Evolutionary conservation across 805 yeast species (phyloP).

Genomic region (Candida yuanshanica): DNA sequence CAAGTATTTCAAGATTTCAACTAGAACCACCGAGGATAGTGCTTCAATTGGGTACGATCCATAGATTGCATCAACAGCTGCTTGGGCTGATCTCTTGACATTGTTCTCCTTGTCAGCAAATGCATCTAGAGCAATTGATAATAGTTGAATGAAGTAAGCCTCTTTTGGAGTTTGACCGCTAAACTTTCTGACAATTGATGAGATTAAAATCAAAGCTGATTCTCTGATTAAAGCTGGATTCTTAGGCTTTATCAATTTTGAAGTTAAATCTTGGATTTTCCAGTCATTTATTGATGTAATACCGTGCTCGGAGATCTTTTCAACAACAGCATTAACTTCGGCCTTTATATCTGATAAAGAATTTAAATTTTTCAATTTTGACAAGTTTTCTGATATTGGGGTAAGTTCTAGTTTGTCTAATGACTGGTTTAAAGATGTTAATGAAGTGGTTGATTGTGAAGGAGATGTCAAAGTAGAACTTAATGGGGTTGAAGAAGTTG

Average conservation of each 20-base stretch:
- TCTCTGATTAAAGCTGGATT: slow-evolving; percentile 73
- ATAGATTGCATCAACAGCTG: slow-evolving; percentile 64
- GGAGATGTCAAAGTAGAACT: slow-evolving; percentile 29
- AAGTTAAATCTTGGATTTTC: slow-evolving; percentile 57
- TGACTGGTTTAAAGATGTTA: slow-evolving; percentile 67
- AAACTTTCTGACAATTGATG: slow-evolving; percentile 53
- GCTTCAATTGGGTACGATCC: slow-evolving; percentile 75
- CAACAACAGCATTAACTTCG: slow-evolving; percentile 37
- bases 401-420: slow-evolving; percentile 57
- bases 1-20: slow-evolving; percentile 56
- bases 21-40: slow-evolving; percentile 62
- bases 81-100: slow-evolving; percentile 81
- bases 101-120: slow-evolving; percentile 83
- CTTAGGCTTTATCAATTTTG: slow-evolving; percentile 67
- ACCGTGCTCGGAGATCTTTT: slow-evolving; percentile 40
- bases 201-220: slow-evolving; percentile 57
- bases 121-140: slow-evolving; percentile 62
- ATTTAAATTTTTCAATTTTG: slow-evolving; percentile 38
- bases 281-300: slow-evolving; percentile 49
- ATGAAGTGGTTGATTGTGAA: slow-evolving; percentile 61
- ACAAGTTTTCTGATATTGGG: slow-evolving; percentile 60
- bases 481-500: slow-evolving; percentile 20
- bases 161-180: slow-evolving; percentile 71
- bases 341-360: slow-evolving; percentile 31
- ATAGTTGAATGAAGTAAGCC: slow-evolving; percentile 60